Evolutionary conservation across 441 rosid genomes (phyloP), one percentile per base, ranked within the genome.

Genomic region (Dalechampia spathulata): DNA sequence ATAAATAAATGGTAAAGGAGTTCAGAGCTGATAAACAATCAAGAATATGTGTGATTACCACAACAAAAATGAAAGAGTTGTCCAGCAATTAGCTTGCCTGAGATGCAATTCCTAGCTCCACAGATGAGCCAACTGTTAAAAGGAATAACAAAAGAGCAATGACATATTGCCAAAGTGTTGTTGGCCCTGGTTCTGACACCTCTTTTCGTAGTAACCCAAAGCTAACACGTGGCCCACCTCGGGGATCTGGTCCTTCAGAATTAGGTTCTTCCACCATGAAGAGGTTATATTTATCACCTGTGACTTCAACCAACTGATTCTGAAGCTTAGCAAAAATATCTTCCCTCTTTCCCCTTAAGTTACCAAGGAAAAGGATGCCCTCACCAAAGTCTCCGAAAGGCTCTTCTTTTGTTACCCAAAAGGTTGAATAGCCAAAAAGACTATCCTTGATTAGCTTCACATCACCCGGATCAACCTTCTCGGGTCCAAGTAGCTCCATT

Each of bases 101-200:
- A 67, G 97, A 92, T 68, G 97, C 88, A 74, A 92, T 86, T 57
- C 96, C 99, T 55, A 92, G 66, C 76, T 89, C 99, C 57, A 92
- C 91, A 37, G 97, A 79, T 41, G 97, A 86, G 57, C 97, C 99
- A 40, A 86, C 75, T 22, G 99, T 89, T 64, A 92, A 67, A 41
- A 92, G 80, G 78, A 92, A 89, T 38, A 92, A 68, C 74, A 92
- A 64, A 12, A 92, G 48, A 41, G 94, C 90, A 68, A 92, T 89
- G 69, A 89, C 96, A 69, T 92, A 92, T 76, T 92, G 99, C 97
- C 99, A 92, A 41, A 92, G 92, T 27, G 99, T 83, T 50, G 99
- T 92, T 28, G 96, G 90, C 71, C 83, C 92, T 23, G 99, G 99
- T 72, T 92, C 97, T 2, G 97, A 92, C 25, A 85, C 97, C 72